Evolutionary conservation across 2,329 filamentous ascomycete genomes (phyloP).

Genomic region (Furcasterigmium sp.): DNA sequence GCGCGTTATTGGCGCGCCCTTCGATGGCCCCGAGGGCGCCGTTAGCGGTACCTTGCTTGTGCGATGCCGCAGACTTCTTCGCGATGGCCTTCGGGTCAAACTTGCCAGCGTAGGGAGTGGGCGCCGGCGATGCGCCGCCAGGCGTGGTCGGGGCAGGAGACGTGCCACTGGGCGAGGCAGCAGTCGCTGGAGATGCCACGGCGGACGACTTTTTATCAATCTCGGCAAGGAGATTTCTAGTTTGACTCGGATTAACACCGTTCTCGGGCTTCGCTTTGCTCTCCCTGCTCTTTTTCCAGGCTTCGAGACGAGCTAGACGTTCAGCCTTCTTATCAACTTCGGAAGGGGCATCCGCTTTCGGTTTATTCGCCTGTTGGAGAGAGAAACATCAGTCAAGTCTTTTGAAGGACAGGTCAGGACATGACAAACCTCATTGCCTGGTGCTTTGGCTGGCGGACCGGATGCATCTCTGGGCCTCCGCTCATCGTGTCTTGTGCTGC

Average conservation of each 20-base stretch:
- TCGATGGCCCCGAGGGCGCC: slow-evolving; percentile 41
- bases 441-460: neutral
- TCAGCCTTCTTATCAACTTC: slow-evolving; percentile 77
- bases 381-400: neutral
- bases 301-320: slow-evolving; percentile 74
- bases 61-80: slow-evolving; percentile 66
- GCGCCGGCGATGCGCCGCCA: slow-evolving; percentile 43
- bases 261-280: slow-evolving; percentile 69
- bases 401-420: neutral
- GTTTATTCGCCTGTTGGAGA: slow-evolving; percentile 36
- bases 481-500: slow-evolving; percentile 61
- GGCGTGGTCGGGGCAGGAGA: slow-evolving; percentile 32
- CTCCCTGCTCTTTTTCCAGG: slow-evolving; percentile 89
- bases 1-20: slow-evolving; percentile 28
- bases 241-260: slow-evolving; percentile 59
- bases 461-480: neutral
- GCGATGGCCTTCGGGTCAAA: slow-evolving; percentile 83
- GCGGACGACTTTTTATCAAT: slow-evolving; percentile 63
- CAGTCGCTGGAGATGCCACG: slow-evolving; percentile 43
- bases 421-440: neutral
- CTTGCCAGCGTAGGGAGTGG: slow-evolving; percentile 64
- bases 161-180: slow-evolving; percentile 31
- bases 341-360: slow-evolving; percentile 46
- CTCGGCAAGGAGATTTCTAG: slow-evolving; percentile 63
- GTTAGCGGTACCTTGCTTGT: slow-evolving; percentile 47